These are phyloP conservation scores for Platismatia glauca DNA, from an alignment of 495 filamentous ascomycete species.

Conservation along the genomic window DNA sequence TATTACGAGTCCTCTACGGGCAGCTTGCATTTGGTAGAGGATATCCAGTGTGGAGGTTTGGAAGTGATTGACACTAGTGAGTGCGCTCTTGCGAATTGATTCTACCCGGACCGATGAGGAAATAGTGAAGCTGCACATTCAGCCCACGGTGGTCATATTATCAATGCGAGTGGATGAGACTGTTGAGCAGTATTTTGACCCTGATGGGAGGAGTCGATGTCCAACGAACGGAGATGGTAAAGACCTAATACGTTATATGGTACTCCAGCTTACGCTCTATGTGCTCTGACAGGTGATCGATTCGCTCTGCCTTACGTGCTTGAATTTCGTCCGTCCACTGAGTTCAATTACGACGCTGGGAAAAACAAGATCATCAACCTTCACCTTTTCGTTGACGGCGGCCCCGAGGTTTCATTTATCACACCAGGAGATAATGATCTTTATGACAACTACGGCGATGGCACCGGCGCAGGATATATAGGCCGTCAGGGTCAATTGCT, in stretches of 20 bases:
- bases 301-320: conserved; percentile 57
- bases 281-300: conserved; percentile 26
- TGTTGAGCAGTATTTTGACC: conserved; percentile 24
- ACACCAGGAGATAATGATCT: conserved; percentile 48
- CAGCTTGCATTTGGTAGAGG: conserved; percentile 46
- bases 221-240: conserved; percentile 27
- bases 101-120: conserved; percentile 17
- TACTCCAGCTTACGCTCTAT: conserved; percentile 2
- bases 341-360: conserved; percentile 66
- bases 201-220: conserved; percentile 15
- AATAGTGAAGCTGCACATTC: conserved; percentile 60
- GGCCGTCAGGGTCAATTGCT: conserved; percentile 57
- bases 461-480: conserved; percentile 41
- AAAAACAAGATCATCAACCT: conserved; percentile 58
- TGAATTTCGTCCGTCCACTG: conserved; percentile 61
- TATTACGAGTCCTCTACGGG: conserved; percentile 48
- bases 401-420: conserved; percentile 47
- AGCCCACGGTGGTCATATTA: conserved; percentile 72
- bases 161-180: conserved; percentile 60
- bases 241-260: conserved; percentile 3
- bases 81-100: conserved; percentile 19
- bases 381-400: conserved; percentile 39
- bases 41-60: conserved; percentile 59
- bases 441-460: conserved; percentile 36
- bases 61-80: conserved; percentile 62